Base-by-base conservation (phyloP, 257 asterid species). In the Ballota nigra region DNA sequence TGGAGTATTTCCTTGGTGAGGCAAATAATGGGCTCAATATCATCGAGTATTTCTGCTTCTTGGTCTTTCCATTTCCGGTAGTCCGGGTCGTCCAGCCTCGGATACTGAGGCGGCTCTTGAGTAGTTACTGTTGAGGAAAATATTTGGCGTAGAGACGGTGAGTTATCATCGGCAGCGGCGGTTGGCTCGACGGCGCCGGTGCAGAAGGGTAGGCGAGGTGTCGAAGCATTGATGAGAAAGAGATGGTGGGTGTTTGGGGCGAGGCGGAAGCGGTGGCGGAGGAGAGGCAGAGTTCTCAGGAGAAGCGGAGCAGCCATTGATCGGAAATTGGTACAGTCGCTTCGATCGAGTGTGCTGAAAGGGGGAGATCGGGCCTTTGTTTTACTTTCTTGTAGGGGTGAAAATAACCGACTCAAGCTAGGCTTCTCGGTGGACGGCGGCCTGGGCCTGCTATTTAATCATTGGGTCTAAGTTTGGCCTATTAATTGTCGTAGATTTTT, bases 1-100 rank as follows among this genome's bases (percentile, higher is more conserved):
- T 92, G 98, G 59, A 92, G 89, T 51, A 92, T 90, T 55, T 86
- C 85, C 69, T 92, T 92, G 60, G 90, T 74, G 41, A 83, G 87
- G 49, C 55, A 70, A 71, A 79, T 76, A 68, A 88, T 66, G 70
- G 96, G 93, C 57, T 88, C 88, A 57, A 90, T 81, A 28, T 92
- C 98, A 29, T 76, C 74, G 34, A 83, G 89, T 51, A 92, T 90
- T 62, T 86, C 80, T 0, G 88, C 73, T 86, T 92, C 97, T 66
- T 77, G 81, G 38, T 61, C 81, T 56, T 87, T 87, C 98, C 98
- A 88, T 70, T 78, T 90, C 52, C 93, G 70, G 70, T 71, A 81
- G 34, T 85, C 88, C 12, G 87, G 79, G 57, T 89, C 89, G 66
- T 84, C 81, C 82, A 65, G 72, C 41, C 72, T 76, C 26, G 76